Evolutionary conservation across 805 yeast genomes (phyloP).

Genomic region (Wickerhamiella dianesei): DNA sequence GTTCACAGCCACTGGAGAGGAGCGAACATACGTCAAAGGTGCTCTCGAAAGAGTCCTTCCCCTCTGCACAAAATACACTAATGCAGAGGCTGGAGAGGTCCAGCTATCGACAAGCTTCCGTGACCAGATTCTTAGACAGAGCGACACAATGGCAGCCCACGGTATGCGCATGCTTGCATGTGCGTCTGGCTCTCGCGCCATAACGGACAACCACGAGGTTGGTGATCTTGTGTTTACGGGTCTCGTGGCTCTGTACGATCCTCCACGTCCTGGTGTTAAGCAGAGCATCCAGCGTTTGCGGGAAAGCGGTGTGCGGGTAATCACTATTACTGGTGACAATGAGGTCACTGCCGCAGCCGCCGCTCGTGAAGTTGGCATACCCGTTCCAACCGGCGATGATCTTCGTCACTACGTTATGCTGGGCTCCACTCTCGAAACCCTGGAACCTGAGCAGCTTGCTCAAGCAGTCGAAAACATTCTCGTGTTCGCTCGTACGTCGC

Average conservation of each 20-base stretch:
- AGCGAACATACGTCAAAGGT: conserved; percentile 58
- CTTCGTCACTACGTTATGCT: conserved; percentile 57
- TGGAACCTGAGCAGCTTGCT: conserved; percentile 60
- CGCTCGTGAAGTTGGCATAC: conserved; percentile 45
- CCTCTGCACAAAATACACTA: conserved; percentile 45
- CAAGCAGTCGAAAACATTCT: conserved; percentile 69
- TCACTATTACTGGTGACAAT: conserved; percentile 82
- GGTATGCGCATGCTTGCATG: conserved; percentile 81
- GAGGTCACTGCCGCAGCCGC: conserved; percentile 39
- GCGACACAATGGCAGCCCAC: conserved; percentile 55
- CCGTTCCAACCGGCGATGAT: conserved; percentile 41
- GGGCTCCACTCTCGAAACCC: conserved; percentile 67
- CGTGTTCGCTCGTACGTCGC: conserved; percentile 31
- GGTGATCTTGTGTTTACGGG: conserved; percentile 78
- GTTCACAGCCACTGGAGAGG: conserved; percentile 40
- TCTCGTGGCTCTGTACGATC: conserved; percentile 90
- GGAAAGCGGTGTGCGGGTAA: conserved; percentile 92
- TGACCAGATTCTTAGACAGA: conserved; percentile 39
- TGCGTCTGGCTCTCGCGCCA: conserved; percentile 47
- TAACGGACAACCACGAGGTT: conserved; percentile 62
- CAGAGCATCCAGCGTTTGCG: conserved; percentile 60
- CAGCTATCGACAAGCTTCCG: conserved; percentile 42
- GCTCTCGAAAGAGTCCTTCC: conserved; percentile 66
- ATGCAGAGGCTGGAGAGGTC: conserved; percentile 44
- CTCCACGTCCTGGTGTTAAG: conserved; percentile 83